Evolutionary conservation across 108 stramenopile genomes (phyloP).

Genomic region (Pelagomonas calceolata): DNA sequence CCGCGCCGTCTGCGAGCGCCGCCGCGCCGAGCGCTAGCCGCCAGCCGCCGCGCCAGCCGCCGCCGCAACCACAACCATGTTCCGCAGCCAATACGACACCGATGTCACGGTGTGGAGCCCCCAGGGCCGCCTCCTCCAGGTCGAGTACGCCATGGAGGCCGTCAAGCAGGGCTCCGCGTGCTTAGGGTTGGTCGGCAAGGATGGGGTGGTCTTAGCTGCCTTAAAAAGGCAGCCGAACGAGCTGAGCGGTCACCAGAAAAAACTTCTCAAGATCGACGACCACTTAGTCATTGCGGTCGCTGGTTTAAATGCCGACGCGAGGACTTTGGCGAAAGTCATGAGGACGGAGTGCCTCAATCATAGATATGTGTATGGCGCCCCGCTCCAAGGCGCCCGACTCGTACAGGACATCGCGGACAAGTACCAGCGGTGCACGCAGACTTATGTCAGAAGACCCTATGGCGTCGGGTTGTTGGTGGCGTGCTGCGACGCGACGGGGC

Average conservation of each 20-base stretch:
- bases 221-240: slow-evolving; percentile 89
- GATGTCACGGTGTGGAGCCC: slow-evolving; percentile 99
- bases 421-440: slow-evolving; percentile 95
- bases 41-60: too few species aligned
- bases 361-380: slow-evolving; percentile 89
- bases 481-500: slow-evolving; percentile 59
- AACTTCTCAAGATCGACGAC: slow-evolving; percentile 89
- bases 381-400: slow-evolving; percentile 74
- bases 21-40: too few species aligned
- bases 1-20: too few species aligned
- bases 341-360: slow-evolving; percentile 90
- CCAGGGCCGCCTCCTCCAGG: slow-evolving; percentile 95
- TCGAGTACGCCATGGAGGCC: slow-evolving; percentile 98
- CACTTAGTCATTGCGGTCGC: slow-evolving; percentile 94
- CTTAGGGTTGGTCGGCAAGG: slow-evolving; percentile 71
- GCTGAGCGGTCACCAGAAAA: slow-evolving; percentile 87
- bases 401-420: slow-evolving; percentile 90
- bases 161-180: slow-evolving; percentile 95
- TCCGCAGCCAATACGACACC: slow-evolving; percentile 97
- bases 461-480: slow-evolving; percentile 93
- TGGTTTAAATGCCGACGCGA: slow-evolving; percentile 91
- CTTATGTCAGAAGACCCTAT: slow-evolving; percentile 92
- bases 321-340: slow-evolving; percentile 93
- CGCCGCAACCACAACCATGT: slow-evolving; percentile 52
- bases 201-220: slow-evolving; percentile 80